A percentile compares a stretch with the other conserved stretches of the same genome.
Evolutionary conservation across 2,329 filamentous ascomycete genomes (phyloP).

Genomic region (Neofusicoccum kwambonambiense): DNA sequence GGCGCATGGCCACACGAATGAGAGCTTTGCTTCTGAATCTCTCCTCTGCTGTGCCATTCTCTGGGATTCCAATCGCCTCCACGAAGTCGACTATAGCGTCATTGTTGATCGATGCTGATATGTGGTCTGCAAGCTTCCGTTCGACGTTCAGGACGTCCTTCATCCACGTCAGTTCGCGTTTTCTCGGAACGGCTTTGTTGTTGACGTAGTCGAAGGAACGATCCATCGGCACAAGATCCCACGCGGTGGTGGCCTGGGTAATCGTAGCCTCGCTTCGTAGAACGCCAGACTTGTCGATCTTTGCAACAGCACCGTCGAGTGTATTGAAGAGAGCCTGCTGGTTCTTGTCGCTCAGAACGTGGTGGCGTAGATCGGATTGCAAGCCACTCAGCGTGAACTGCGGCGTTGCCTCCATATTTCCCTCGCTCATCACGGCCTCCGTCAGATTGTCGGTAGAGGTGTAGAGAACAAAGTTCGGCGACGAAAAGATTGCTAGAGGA

Average conservation of each 20-base stretch:
- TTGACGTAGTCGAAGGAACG: not conserved
- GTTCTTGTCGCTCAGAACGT: not conserved
- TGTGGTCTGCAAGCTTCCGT: not conserved
- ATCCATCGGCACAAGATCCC: not conserved
- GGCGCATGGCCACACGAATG: not conserved
- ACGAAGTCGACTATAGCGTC: not conserved
- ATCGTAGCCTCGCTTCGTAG: not conserved
- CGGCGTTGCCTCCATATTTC: too few relatives aligned
- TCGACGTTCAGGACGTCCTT: not conserved
- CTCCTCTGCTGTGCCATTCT: not conserved
- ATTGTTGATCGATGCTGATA: not conserved
- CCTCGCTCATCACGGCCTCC: too few relatives aligned
- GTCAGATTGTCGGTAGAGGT: too few relatives aligned
- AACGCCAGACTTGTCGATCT: not conserved
- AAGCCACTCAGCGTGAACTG: too few relatives aligned
- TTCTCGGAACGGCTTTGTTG: not conserved
- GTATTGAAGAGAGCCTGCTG: not conserved
- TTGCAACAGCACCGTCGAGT: not conserved
- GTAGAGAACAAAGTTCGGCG: too few relatives aligned
- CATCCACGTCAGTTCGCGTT: not conserved
- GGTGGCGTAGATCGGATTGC: not conserved
- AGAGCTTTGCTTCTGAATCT: not conserved
- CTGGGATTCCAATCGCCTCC: not conserved
- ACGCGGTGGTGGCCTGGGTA: too few relatives aligned
- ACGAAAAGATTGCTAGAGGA: too few relatives aligned